Conservation (phyloP, 163 green algal genomes). For the Volvox carteri region DNA sequence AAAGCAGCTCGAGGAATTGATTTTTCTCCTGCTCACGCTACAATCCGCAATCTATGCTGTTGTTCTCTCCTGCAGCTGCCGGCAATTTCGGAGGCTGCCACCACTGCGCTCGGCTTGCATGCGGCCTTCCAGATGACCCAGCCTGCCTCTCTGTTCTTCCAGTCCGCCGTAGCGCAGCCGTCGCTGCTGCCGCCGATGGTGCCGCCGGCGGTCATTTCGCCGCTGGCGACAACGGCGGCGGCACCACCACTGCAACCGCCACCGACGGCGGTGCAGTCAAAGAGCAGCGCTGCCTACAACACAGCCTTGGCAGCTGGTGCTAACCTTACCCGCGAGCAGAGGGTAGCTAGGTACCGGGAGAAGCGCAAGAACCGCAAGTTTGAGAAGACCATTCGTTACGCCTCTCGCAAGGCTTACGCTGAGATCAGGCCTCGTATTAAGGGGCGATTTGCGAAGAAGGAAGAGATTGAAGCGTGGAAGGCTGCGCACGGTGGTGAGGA, state of each 20-base stretch:
- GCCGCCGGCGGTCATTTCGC: neutral
- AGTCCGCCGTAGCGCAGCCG: neutral
- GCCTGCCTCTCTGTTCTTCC: constrained; percentile 33
- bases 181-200: neutral
- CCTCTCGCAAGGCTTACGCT: constrained; percentile 93
- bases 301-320: constrained; percentile 4
- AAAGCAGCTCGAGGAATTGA: no score
- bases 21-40: no score
- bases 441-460: constrained; percentile 90
- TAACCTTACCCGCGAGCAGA: constrained; percentile 64
- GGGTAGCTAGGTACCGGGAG: constrained; percentile 80
- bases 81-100: neutral
- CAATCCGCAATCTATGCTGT: no score
- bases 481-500: constrained; percentile 52
- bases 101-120: neutral
- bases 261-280: neutral
- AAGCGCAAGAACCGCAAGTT: constrained; percentile 92
- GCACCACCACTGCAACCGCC: no score
- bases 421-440: constrained; percentile 95
- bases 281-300: constrained; percentile 4
- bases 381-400: constrained; percentile 96
- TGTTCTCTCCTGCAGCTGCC: neutral
- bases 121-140: constrained; percentile 10
- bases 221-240: neutral
- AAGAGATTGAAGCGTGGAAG: constrained; percentile 82